These are phyloP conservation scores for Phytopythium helicoides DNA, from an alignment of 352 stramenopile species.

Conservation along the genomic window DNA sequence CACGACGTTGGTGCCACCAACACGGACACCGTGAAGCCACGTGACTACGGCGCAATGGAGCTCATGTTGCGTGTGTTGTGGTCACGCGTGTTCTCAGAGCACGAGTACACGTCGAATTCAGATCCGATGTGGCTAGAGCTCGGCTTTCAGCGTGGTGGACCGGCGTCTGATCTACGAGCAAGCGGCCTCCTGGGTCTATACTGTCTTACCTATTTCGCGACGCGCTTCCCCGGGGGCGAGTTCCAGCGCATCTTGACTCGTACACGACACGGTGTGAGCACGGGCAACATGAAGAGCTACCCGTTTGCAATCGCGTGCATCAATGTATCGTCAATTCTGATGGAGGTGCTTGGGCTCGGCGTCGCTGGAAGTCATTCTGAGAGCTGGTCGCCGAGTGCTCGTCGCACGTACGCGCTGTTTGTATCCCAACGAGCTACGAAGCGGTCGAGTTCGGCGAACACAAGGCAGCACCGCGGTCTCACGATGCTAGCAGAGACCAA, in stretches of 20 bases:
- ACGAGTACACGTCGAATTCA: constrained; percentile 66
- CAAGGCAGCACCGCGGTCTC: not conserved
- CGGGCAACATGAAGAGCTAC: constrained; percentile 89
- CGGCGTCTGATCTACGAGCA: constrained; percentile 76
- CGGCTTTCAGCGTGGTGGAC: constrained; percentile 79
- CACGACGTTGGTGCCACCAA: constrained; percentile 29
- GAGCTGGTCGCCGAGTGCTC: constrained; percentile 58
- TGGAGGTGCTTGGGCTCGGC: constrained; percentile 72
- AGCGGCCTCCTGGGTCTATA: constrained; percentile 84
- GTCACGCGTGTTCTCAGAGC: constrained; percentile 53
- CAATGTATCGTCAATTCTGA: constrained; percentile 74
- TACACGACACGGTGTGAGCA: constrained; percentile 77
- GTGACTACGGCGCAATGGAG: constrained; percentile 72
- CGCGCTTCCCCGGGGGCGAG: constrained; percentile 45
- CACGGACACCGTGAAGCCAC: constrained; percentile 47
- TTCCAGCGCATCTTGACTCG: constrained; percentile 72
- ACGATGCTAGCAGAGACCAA: not conserved
- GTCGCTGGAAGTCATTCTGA: constrained; percentile 77
- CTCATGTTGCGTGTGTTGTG: constrained; percentile 79
- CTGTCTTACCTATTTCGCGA: constrained; percentile 83
- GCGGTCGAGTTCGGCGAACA: constrained; percentile 9
- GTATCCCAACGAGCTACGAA: constrained; percentile 45
- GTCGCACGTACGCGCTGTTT: constrained; percentile 79
- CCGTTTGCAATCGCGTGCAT: constrained; percentile 86
- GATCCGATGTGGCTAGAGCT: constrained; percentile 81